Evolutionary conservation across 208 protist genomes (phyloP), one percentile per base, ranked within the genome.

Genomic region (Wallacemonas sp.): DNA sequence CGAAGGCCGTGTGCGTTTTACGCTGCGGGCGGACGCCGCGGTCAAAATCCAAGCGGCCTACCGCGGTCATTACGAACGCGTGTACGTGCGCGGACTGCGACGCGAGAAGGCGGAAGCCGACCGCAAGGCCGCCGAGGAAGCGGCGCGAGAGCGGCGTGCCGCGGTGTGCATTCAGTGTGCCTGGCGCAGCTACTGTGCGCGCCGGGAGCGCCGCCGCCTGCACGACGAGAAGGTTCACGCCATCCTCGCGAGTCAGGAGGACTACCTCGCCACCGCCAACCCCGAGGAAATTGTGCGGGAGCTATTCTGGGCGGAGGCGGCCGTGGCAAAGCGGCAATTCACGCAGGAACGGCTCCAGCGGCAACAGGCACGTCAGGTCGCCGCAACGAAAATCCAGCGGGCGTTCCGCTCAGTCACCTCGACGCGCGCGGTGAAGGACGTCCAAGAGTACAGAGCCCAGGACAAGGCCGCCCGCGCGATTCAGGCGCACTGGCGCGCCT

Each of bases 281-380:
- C 75, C 91, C n/a, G 67, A 78, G 30, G 74, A 83, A 30, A 58
- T 96, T 24, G 91, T 94, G 45, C 68, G 75, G 32, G 73, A 92
- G 59, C 74, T 96, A n/a, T 96, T 96, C 79, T 94, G 90, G 90
- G 71, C 78, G 26, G 60, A 88, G 62, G 73, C 78, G 52, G 73
- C 79, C 1, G 60, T 76, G 32, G 44, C 66, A 54, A 69, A 83
- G 29, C 64, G 76, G 32, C 76, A 84, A 46, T 58, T 68, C 45
- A 46, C 73, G 19, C 48, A 66, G 41, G 73, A 74, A 54, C 84
- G 78, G 10, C 53, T 78, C 54, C 27, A 63, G 26, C 67, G 64
- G 21, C 36, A 58, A 15, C 58, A 65, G 21, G 36, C 29, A 37
- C 65, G 69, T 12, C 33, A 71, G 29, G 58, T 55, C 9, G 79